Evolutionary conservation across 129 eudicot genomes (phyloP).

Genomic region (Lonicera japonica): DNA sequence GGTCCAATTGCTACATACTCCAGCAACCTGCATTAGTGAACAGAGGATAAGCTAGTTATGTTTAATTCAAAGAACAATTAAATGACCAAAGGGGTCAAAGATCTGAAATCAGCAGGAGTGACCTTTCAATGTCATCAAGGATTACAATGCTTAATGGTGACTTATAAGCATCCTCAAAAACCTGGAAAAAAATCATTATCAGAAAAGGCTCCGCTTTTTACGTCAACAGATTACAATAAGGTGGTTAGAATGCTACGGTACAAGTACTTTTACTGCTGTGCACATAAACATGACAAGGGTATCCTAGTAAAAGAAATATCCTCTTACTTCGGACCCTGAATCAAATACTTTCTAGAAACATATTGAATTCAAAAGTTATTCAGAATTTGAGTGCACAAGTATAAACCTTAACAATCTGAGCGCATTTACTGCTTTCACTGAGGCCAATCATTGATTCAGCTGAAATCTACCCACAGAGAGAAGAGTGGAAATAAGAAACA

Average conservation of each 20-base stretch:
- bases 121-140: slow-evolving; percentile 99
- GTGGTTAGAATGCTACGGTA: not conserved
- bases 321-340: too few relatives aligned
- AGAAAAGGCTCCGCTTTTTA: slow-evolving; percentile 17
- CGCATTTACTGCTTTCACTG: slow-evolving; percentile 94
- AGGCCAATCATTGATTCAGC: slow-evolving; percentile 99
- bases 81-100: not conserved
- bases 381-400: not conserved
- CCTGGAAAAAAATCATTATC: slow-evolving; percentile 34
- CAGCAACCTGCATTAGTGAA: slow-evolving; percentile 50
- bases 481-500: slow-evolving; percentile 6
- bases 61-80: not conserved
- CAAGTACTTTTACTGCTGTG: too few relatives aligned
- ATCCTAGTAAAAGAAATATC: too few relatives aligned
- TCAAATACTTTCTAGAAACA: too few relatives aligned
- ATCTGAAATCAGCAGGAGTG: slow-evolving; percentile 10
- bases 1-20: slow-evolving; percentile 98
- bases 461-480: slow-evolving; percentile 52
- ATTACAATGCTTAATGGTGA: slow-evolving; percentile 81
- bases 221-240: not conserved
- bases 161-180: slow-evolving; percentile 94
- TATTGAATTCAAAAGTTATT: not conserved
- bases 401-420: slow-evolving; percentile 87
- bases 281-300: too few relatives aligned
- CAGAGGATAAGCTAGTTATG: slow-evolving; percentile 2